A percentile compares a stretch with the other conserved stretches of the same genome.
Conservation (phyloP, 139 green algal species). For the Coelastrella sp. region DNA sequence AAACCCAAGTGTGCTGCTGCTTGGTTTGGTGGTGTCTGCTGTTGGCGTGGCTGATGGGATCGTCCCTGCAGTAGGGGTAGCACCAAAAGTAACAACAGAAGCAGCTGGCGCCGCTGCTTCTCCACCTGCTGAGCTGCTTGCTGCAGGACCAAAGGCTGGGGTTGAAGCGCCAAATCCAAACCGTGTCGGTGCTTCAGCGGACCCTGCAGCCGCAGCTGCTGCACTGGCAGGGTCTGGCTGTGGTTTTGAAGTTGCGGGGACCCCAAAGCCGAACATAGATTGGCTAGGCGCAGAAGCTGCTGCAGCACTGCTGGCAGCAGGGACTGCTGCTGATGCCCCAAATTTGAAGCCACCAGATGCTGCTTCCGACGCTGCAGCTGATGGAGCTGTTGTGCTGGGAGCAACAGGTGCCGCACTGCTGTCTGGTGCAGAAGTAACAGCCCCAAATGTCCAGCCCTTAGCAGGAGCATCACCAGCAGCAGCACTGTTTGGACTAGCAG, state of each 20-base stretch:
- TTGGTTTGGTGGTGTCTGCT: not conserved
- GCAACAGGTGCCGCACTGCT: not conserved
- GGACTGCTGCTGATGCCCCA: not conserved
- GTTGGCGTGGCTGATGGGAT: not conserved
- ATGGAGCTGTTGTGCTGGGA: not conserved
- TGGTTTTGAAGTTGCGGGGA: too few relatives aligned
- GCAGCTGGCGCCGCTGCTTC: too few relatives aligned
- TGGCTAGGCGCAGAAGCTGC: not conserved
- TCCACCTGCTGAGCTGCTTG: not conserved
- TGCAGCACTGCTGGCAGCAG: not conserved
- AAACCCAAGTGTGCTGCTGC: not conserved
- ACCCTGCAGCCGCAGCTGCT: not conserved
- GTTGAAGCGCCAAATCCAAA: too few relatives aligned
- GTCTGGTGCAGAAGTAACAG: not conserved
- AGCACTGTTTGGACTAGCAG: not conserved
- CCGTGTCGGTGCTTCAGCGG: too few relatives aligned
- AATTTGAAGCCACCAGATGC: slow-evolving; percentile 13
- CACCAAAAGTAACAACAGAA: not conserved
- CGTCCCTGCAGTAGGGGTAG: not conserved
- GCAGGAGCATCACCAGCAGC: not conserved
- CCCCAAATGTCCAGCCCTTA: not conserved
- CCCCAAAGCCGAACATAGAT: not conserved
- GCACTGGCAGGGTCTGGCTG: not conserved
- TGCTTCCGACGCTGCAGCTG: not conserved
- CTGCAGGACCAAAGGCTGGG: not conserved